phyloP scores from a whole-genome alignment of 163 green algal species.

The Volvox carteri region DNA sequence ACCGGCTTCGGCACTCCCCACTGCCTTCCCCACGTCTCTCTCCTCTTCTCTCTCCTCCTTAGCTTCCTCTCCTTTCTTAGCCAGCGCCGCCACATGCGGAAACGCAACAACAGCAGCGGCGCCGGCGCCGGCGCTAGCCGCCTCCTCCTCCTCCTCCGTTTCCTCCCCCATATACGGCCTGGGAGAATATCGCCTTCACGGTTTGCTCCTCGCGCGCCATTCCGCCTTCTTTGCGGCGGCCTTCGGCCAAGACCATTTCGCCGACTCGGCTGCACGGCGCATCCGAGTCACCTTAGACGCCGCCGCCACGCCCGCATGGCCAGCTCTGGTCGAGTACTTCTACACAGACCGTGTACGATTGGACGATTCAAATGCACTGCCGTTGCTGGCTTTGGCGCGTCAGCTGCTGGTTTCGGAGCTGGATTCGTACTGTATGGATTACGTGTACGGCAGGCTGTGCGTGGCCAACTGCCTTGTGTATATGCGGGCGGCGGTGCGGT shows the following conservation, averaged over 20 bases:
- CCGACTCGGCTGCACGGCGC: conserved; percentile 18
- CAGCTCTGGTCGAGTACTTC: conserved; percentile 21
- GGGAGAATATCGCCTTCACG: conserved; percentile 33
- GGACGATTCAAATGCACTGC: conserved; percentile 17
- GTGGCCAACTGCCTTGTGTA: conserved; percentile 9
- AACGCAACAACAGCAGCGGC: too few species aligned
- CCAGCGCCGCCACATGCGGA: not conserved
- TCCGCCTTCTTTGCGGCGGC: conserved; percentile 46
- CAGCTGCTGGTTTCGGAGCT: conserved; percentile 49
- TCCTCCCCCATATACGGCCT: not conserved
- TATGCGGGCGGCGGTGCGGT: conserved; percentile 50
- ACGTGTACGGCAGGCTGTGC: not conserved
- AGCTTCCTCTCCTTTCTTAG: not conserved
- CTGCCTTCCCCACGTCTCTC: not conserved
- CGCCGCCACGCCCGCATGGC: not conserved
- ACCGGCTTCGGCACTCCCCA: too few species aligned
- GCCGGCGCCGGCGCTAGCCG: not conserved
- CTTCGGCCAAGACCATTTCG: not conserved
- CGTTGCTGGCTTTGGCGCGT: conserved; percentile 37
- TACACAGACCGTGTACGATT: conserved; percentile 30
- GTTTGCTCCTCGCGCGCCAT: conserved; percentile 28
- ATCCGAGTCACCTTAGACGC: conserved; percentile 18
- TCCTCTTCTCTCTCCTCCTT: not conserved
- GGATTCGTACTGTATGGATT: conserved; percentile 17
- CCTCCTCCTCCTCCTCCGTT: not conserved